Conservation (phyloP, 2,329 filamentous ascomycete species). For the Daldinia sp. region DNA sequence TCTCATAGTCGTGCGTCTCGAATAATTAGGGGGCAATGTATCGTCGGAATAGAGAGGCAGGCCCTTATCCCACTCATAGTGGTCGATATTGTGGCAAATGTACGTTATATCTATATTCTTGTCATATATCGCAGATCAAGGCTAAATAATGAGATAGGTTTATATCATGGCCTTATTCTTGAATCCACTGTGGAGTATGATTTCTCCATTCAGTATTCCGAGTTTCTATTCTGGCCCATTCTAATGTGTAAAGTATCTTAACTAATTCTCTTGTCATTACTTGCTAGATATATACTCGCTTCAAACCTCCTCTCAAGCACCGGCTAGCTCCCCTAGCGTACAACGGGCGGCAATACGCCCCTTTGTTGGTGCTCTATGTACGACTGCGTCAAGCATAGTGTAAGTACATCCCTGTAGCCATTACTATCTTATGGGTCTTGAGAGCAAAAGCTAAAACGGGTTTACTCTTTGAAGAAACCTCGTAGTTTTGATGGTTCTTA, state of each 20-base stretch:
- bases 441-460: background rate
- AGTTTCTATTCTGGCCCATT: background rate
- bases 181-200: constrained; percentile 63
- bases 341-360: constrained; percentile 64
- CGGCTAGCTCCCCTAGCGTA: constrained; percentile 52
- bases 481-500: constrained; percentile 63
- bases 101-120: constrained; percentile 34
- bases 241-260: background rate
- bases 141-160: constrained; percentile 46
- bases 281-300: constrained; percentile 62
- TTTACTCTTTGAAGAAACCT: constrained; percentile 57
- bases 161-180: constrained; percentile 71
- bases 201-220: too few species aligned
- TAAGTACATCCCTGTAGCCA: constrained; percentile 45
- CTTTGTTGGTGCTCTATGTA: constrained; percentile 66
- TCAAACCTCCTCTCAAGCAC: constrained; percentile 54
- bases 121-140: background rate
- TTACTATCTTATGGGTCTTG: background rate
- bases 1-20: constrained; percentile 61
- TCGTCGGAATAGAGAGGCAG: constrained; percentile 67
- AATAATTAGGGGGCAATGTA: constrained; percentile 63
- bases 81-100: constrained; percentile 68
- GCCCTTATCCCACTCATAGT: constrained; percentile 69
- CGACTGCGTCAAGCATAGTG: constrained; percentile 65
- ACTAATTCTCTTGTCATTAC: background rate